phyloP scores from a whole-genome alignment of 2,329 filamentous ascomycete species.

The Septoria petroselini region DNA sequence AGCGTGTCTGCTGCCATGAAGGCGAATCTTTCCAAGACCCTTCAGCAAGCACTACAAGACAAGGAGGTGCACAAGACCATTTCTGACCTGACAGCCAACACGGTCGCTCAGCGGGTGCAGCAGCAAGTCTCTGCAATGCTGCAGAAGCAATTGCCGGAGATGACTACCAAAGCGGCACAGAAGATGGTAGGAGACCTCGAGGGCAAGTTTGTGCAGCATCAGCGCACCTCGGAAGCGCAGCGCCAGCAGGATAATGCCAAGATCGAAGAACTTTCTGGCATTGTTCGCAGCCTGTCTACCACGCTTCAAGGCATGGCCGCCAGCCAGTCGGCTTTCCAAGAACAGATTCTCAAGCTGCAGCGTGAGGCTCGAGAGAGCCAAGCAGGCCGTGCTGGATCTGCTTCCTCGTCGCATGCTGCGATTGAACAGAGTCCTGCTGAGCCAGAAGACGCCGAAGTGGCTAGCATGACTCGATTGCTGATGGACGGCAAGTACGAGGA shows the following conservation, averaged over 20 bases:
- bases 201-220: conserved; percentile 53
- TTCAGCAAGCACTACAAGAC: conserved; percentile 68
- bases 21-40: conserved; percentile 62
- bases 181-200: conserved; percentile 68
- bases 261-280: conserved; percentile 67
- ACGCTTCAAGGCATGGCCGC: conserved; percentile 68
- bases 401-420: conserved; percentile 8
- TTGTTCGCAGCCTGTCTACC: conserved; percentile 64
- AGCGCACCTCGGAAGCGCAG: conserved; percentile 52
- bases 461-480: conserved; percentile 62
- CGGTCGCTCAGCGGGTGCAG: conserved; percentile 66
- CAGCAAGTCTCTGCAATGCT: conserved; percentile 62
- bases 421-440: conserved; percentile 38
- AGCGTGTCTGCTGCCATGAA: conserved; percentile 71
- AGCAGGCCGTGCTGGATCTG: conserved; percentile 33
- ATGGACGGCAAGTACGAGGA: conserved; percentile 52
- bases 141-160: conserved; percentile 42
- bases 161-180: conserved; percentile 55
- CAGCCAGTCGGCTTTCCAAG: conserved; percentile 66
- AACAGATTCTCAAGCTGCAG: conserved; percentile 47
- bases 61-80: conserved; percentile 70
- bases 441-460: conserved; percentile 56
- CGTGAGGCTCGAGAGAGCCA: conserved; percentile 43
- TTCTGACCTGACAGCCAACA: conserved; percentile 66
- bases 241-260: conserved; percentile 58